These are phyloP conservation scores for Erysimum cheiri DNA, from an alignment of 441 rosid genomes.

Conservation along the genomic window DNA sequence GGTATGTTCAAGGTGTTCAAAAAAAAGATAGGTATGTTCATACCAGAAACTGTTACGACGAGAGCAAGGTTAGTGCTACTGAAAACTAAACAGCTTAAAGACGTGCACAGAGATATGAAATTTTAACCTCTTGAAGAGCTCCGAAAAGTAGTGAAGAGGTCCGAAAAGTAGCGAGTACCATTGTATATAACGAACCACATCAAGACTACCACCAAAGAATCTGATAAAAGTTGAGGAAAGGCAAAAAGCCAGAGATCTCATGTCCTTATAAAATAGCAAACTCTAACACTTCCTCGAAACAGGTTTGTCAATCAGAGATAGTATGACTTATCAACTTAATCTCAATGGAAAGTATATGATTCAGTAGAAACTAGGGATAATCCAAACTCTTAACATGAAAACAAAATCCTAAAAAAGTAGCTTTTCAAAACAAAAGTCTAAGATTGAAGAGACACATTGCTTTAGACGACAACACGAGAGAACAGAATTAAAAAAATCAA, in stretches of 20 bases:
- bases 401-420: not conserved
- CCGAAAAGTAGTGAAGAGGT: conserved; percentile 63
- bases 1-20: too few relatives aligned
- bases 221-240: conserved; percentile 62
- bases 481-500: conserved; percentile 16
- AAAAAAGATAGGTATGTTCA: too few relatives aligned
- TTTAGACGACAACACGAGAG: conserved; percentile 14
- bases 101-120: conserved; percentile 11
- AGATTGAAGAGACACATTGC: conserved; percentile 10
- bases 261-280: not conserved
- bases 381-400: not conserved
- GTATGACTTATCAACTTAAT: not conserved
- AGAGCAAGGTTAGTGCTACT: not conserved
- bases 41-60: not conserved
- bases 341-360: not conserved
- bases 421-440: not conserved
- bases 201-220: conserved; percentile 78
- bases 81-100: conserved; percentile 7
- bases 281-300: not conserved
- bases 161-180: conserved; percentile 65
- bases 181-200: conserved; percentile 91
- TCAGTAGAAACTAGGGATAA: not conserved
- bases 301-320: not conserved
- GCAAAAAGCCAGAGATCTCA: conserved; percentile 18
- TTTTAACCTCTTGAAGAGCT: conserved; percentile 69